Evolutionary conservation across 2,329 filamentous ascomycete species (phyloP), one percentile per base, ranked within the genome.

Genomic region (Exutisphaerella laricina): DNA sequence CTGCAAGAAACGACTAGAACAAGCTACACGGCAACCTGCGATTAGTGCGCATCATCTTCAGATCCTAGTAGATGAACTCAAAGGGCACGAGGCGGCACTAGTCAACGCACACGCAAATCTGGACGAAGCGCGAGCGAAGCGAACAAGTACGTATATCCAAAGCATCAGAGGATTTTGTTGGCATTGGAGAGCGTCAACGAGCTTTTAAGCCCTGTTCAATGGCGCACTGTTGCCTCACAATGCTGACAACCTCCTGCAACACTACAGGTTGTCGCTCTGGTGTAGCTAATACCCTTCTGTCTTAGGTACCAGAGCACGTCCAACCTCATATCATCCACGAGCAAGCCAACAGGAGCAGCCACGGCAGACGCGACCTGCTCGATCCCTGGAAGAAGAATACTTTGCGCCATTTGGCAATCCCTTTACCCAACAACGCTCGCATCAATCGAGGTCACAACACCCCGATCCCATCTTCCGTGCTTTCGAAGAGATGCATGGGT

Each of bases 1-100:
- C 18, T 53, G 55, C 38, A 53, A 57, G 41, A 52, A 51, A 37
- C 49, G 43, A 16, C 51, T 58, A 2, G 51, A 58, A 34, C 49
- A 55, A 20, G 56, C 56, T 29, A 56, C 57, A 2, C 43, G 53
- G 23, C 52, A 53, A 31, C 45, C 42, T 7, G 43, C 40, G 10
- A 39, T 56, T 28, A 49, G 51, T 29, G 51, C 57, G 2, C 28
- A 37, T 12, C 39, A 54, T 37, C 38, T 61, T 2, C 53, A 59
- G 20, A 37, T 39, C 4, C 39, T 59, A 26, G 33, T 59, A 6
- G 49, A 61, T 23, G 51, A 57, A 26, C 41, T 59, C 33, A 57
- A 54, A 28, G 20, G 37, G 4, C 55, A 54, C 21, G 55, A 58
- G 33, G 20, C 16, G 6, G 41, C 50, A 10, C 41, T 51, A 13